phyloP scores from a whole-genome alignment of 163 green algal species.

The Scenedesmus sp. region DNA sequence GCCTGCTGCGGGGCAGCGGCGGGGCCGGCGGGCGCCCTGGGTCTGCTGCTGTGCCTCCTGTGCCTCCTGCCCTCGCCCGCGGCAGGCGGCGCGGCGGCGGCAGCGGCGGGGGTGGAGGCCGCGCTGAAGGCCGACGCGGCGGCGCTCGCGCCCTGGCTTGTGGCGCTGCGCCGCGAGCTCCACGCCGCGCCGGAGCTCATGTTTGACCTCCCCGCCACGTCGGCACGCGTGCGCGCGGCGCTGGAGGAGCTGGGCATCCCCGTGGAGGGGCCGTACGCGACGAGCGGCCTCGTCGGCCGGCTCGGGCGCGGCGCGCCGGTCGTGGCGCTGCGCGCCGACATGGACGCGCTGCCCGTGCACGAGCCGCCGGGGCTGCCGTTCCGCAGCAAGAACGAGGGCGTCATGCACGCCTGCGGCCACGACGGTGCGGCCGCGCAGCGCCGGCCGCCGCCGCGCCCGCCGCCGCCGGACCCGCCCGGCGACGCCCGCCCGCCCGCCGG shows the following conservation, averaged over 20 bases:
- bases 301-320: constrained; percentile 55
- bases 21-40: too few species aligned
- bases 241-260: constrained; percentile 65
- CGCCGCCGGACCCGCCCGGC: too few species aligned
- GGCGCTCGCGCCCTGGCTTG: constrained; percentile 48
- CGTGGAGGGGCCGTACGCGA: constrained; percentile 41
- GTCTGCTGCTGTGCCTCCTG: too few species aligned
- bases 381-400: constrained; percentile 59
- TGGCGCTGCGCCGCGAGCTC: constrained; percentile 57
- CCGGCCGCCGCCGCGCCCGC: too few species aligned
- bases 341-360: constrained; percentile 90
- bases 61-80: too few species aligned
- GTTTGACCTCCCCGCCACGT: constrained; percentile 64
- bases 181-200: constrained; percentile 69
- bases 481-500: too few species aligned
- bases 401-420: constrained; percentile 96
- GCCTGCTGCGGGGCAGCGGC: too few species aligned
- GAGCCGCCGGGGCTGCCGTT: constrained; percentile 55
- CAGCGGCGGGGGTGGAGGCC: too few species aligned
- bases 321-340: constrained; percentile 89
- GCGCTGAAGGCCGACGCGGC: not conserved
- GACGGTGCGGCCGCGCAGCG: constrained; percentile 60
- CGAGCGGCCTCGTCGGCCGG: constrained; percentile 37
- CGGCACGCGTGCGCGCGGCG: constrained; percentile 46
- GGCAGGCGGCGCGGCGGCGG: too few species aligned